Conservation (phyloP, 139 green algal genomes). For the Chlorella ohadii region DNA sequence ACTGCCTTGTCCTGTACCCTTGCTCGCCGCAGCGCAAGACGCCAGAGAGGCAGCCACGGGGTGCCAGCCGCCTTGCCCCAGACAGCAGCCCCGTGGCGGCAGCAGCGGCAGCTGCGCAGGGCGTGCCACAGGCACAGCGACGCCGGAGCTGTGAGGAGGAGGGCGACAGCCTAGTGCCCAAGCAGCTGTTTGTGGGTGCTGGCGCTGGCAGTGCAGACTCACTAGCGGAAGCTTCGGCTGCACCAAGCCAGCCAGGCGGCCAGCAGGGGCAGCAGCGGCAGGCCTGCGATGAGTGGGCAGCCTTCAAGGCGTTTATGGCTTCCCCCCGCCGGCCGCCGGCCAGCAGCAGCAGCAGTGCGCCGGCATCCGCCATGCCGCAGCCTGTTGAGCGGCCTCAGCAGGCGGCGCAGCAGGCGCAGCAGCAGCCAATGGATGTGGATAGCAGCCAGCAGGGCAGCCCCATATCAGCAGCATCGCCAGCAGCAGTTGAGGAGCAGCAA, state of each 20-base stretch:
- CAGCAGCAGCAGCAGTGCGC: not conserved
- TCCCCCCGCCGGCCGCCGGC: not conserved
- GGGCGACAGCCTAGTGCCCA: not conserved
- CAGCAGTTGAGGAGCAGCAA: not conserved
- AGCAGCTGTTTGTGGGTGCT: conserved; percentile 6
- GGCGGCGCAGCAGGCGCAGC: not conserved
- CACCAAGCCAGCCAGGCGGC: not conserved
- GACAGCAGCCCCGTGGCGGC: not conserved
- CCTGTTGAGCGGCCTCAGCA: not conserved
- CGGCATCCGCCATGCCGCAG: not conserved
- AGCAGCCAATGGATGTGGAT: conserved; percentile 5
- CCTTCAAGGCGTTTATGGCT: not conserved
- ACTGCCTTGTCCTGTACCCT: no score
- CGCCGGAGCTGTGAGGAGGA: conserved; percentile 2
- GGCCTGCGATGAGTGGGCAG: not conserved
- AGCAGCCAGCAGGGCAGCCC: not conserved
- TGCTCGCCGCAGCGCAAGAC: conserved; percentile 12
- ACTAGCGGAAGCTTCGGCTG: not conserved
- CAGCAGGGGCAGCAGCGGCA: not conserved
- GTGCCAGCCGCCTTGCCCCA: not conserved
- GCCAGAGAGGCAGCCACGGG: not conserved
- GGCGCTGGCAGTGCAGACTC: not conserved
- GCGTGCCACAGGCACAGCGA: not conserved
- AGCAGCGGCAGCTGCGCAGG: not conserved
- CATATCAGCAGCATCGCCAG: not conserved